Percentiles rank a stretch among this genome's conserved stretches.
Conservation (phyloP, 2,329 filamentous ascomycete genomes). For the Colletotrichum eremochloae region DNA sequence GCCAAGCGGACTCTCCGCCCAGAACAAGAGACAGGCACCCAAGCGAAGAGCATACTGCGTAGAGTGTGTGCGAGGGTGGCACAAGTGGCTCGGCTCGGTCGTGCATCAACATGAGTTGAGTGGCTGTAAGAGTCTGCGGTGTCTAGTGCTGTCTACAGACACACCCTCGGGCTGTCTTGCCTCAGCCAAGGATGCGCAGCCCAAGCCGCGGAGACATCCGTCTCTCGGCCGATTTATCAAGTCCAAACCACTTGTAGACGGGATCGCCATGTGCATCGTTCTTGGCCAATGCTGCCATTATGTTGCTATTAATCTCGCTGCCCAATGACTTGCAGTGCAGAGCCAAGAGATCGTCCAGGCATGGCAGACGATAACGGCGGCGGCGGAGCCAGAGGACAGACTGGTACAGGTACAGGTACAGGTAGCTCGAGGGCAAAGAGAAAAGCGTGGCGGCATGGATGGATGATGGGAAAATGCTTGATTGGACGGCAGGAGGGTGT, state of each 20-base stretch:
- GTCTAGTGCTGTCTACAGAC: not conserved
- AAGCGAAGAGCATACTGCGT: not conserved
- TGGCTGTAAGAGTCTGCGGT: not conserved
- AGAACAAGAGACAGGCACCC: conserved; percentile 7
- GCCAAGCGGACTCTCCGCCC: conserved; percentile 22
- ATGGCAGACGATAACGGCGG: conserved; percentile 10
- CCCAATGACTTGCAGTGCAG: conserved; percentile 32
- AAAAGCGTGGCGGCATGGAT: conserved; percentile 29
- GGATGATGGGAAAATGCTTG: conserved; percentile 27
- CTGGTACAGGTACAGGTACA: not conserved
- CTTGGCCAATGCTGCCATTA: conserved; percentile 19
- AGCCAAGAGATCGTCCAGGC: conserved; percentile 31
- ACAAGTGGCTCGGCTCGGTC: conserved; percentile 34
- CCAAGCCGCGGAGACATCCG: conserved; percentile 15
- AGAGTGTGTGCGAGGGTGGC: conserved; percentile 18
- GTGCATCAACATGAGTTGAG: conserved; percentile 3
- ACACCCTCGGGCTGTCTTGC: conserved; percentile 20
- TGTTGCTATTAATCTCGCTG: conserved; percentile 3
- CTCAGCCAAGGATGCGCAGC: conserved; percentile 20
- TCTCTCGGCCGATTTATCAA: conserved; percentile 29
- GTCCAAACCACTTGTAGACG: conserved; percentile 29
- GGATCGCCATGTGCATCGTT: conserved; percentile 34
- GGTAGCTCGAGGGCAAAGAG: not conserved
- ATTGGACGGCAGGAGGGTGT: conserved; percentile 24
- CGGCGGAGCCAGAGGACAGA: not conserved